Percentiles rank a stretch among this genome's conserved stretches.
phyloP scores from a whole-genome alignment of 2,329 filamentous ascomycete species.

The Fusarium phyllophilum region DNA sequence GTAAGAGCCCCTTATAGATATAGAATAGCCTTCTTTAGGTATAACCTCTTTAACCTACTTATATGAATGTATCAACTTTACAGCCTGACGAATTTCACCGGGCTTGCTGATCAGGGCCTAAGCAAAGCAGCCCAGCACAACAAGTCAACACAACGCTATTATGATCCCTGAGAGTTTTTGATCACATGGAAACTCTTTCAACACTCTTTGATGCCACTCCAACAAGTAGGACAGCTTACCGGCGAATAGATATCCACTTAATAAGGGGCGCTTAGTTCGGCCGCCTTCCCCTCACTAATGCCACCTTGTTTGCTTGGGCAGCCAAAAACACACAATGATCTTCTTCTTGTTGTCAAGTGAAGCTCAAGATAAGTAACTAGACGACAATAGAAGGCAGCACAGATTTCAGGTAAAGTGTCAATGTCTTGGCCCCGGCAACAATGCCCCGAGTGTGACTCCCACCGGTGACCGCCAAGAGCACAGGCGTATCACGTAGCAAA shows the following conservation, averaged over 20 bases:
- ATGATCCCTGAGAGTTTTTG: constrained; percentile 26
- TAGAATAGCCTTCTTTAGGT: too few relatives aligned
- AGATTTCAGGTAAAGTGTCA: background rate
- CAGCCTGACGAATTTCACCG: too few relatives aligned
- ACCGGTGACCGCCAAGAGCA: constrained; percentile 16
- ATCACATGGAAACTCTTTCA: constrained; percentile 37
- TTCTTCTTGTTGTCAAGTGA: constrained; percentile 10
- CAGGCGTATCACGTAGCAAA: background rate
- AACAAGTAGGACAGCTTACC: constrained; percentile 34
- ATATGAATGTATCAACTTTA: too few relatives aligned
- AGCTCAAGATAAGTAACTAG: background rate
- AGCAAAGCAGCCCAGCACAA: background rate
- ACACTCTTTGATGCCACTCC: constrained; percentile 7
- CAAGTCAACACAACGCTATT: constrained; percentile 1
- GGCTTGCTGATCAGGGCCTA: background rate
- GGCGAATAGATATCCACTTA: constrained; percentile 32
- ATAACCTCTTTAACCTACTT: too few relatives aligned
- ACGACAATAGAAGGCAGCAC: background rate
- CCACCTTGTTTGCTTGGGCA: constrained; percentile 43
- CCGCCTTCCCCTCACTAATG: constrained; percentile 42
- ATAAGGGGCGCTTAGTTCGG: constrained; percentile 35
- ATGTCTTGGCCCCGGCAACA: constrained; percentile 33
- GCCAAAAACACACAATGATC: constrained; percentile 20
- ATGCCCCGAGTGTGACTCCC: constrained; percentile 32
- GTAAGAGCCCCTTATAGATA: too few relatives aligned